A percentile compares a stretch with the other conserved stretches of the same genome.
Conservation (phyloP, 1,284 basidiomycete genomes). For the Ceratobasidium theobromae region DNA sequence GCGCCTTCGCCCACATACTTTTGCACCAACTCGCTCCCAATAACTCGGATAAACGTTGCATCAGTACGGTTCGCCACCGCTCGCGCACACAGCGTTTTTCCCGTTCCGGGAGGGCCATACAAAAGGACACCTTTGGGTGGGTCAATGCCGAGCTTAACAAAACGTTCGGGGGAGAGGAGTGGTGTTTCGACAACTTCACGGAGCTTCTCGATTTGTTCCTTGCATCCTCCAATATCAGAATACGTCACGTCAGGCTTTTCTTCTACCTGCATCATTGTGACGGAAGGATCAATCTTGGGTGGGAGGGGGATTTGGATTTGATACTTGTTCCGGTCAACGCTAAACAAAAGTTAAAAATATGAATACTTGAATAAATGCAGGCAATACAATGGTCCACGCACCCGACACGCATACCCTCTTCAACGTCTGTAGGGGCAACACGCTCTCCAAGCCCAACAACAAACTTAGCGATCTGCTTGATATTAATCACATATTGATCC, state of each 20-base stretch:
- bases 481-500: slow-evolving; percentile 99
- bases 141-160: slow-evolving; percentile 97
- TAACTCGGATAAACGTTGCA: slow-evolving; percentile 98
- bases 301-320: slow-evolving; percentile 99
- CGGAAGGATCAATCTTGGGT: slow-evolving; percentile 98
- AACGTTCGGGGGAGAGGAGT: slow-evolving; percentile 93
- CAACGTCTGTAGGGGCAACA: slow-evolving; percentile 96
- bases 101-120: slow-evolving; percentile 96
- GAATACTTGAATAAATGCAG: not conserved
- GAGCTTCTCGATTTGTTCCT: slow-evolving; percentile 99
- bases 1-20: slow-evolving; percentile 99
- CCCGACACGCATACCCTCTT: slow-evolving; percentile 99
- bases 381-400: slow-evolving; percentile 47
- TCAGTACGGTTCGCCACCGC: slow-evolving; percentile 99
- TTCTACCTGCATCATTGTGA: slow-evolving; percentile 99
- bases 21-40: slow-evolving; percentile 97
- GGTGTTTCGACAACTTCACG: slow-evolving; percentile 98
- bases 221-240: slow-evolving; percentile 97
- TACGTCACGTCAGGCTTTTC: slow-evolving; percentile 99
- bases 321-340: slow-evolving; percentile 93
- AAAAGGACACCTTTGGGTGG: slow-evolving; percentile 98
- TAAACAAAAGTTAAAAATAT: slow-evolving; percentile 40
- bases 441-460: slow-evolving; percentile 96
- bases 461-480: slow-evolving; percentile 99
- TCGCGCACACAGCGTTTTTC: slow-evolving; percentile 97